Evolutionary conservation across 1,139 yeast genomes (phyloP).

Genomic region (Kazachstania sp.): DNA sequence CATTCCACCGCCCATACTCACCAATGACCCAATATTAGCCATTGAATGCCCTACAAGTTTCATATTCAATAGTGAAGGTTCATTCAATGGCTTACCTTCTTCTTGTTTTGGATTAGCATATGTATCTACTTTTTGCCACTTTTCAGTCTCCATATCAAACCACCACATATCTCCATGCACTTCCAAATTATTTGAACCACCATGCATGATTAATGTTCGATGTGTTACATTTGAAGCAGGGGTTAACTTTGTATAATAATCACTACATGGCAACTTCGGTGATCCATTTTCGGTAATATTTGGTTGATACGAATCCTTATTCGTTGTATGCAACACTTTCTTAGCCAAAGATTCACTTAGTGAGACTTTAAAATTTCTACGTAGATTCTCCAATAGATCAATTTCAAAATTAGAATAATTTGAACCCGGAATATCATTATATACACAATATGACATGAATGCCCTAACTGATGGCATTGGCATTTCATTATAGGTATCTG

Average conservation of each 20-base stretch:
- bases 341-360: background rate
- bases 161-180: constrained; percentile 42
- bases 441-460: constrained; percentile 27
- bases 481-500: constrained; percentile 10
- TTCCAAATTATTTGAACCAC: constrained; percentile 37
- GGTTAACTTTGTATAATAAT: background rate
- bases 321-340: background rate
- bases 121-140: constrained; percentile 32
- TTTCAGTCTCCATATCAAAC: constrained; percentile 35
- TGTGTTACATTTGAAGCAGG: background rate
- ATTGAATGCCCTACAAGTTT: constrained; percentile 25
- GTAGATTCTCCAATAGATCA: constrained; percentile 3
- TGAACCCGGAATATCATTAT: constrained; percentile 7
- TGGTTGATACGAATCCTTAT: background rate
- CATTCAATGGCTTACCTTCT: constrained; percentile 1
- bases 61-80: constrained; percentile 12
- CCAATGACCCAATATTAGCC: constrained; percentile 16
- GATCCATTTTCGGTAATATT: background rate
- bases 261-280: constrained; percentile 5
- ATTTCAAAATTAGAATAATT: constrained; percentile 2
- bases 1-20: constrained; percentile 25
- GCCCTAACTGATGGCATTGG: constrained; percentile 30
- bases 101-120: constrained; percentile 11
- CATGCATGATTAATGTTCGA: constrained; percentile 34
- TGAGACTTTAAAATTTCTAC: constrained; percentile 10